Evolutionary conservation across 805 yeast species (phyloP).

Genomic region (Cyberlindnera americana): DNA sequence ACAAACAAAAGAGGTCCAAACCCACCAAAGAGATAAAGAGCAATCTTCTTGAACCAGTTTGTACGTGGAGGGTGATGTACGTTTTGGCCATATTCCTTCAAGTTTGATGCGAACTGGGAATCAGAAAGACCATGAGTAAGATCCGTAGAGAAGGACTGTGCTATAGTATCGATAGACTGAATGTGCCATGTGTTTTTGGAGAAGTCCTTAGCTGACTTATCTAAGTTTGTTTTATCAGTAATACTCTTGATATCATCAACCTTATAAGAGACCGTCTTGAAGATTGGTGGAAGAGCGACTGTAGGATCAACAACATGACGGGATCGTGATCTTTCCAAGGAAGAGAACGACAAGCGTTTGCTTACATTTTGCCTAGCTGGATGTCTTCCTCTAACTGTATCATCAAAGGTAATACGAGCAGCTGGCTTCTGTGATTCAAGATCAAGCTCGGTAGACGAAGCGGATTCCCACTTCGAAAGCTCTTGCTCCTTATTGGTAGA

Average conservation of each 20-base stretch:
- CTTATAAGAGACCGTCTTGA: slow-evolving; percentile 36
- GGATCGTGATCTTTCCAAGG: slow-evolving; percentile 9
- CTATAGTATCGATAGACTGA: slow-evolving; percentile 27
- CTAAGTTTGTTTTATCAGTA: slow-evolving; percentile 13
- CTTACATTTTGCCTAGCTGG: background rate
- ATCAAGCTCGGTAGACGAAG: slow-evolving; percentile 7
- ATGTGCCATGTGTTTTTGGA: slow-evolving; percentile 32
- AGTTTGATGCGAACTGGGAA: slow-evolving; percentile 6
- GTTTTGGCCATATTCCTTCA: slow-evolving; percentile 32
- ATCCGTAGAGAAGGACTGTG: slow-evolving; percentile 24
- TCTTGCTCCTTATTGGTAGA: background rate
- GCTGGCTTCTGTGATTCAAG: slow-evolving; percentile 4
- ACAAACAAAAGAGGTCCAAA: slow-evolving; percentile 41
- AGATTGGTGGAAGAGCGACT: slow-evolving; percentile 34
- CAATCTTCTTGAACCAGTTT: slow-evolving; percentile 31
- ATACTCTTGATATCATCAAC: slow-evolving; percentile 27
- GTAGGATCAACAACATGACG: slow-evolving; percentile 25
- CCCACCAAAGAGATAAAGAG: slow-evolving; percentile 45
- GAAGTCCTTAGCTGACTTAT: slow-evolving; percentile 24
- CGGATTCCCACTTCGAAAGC: slow-evolving; percentile 9
- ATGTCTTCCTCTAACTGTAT: slow-evolving; percentile 3
- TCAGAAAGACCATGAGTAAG: slow-evolving; percentile 26
- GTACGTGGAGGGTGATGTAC: slow-evolving; percentile 37
- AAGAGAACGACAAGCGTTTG: slow-evolving; percentile 8
- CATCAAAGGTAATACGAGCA: slow-evolving; percentile 7